Evolutionary conservation across 768 basidiomycete species (phyloP).

Genomic region (Leccinum subgranulosum): DNA sequence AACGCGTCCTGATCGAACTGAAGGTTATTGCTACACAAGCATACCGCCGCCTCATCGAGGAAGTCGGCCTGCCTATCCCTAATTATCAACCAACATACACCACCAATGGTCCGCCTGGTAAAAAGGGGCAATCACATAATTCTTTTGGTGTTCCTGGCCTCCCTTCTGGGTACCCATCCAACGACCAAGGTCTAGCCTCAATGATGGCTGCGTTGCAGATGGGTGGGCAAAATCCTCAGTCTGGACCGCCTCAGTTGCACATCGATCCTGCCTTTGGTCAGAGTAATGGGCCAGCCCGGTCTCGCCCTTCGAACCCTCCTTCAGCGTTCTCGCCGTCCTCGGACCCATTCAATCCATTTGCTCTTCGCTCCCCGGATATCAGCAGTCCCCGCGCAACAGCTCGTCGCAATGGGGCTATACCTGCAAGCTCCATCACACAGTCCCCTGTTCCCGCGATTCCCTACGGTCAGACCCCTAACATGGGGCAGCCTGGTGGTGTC

Average conservation of each 20-base stretch:
- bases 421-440: constrained; percentile 33
- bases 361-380: constrained; percentile 47
- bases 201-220: constrained; percentile 94
- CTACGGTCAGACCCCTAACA: constrained; percentile 63
- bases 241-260: constrained; percentile 70
- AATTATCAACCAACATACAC: constrained; percentile 82
- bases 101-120: constrained; percentile 53
- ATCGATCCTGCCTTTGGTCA: constrained; percentile 62
- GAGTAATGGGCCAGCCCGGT: constrained; percentile 41
- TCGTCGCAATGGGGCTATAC: constrained; percentile 42
- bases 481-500: constrained; percentile 54
- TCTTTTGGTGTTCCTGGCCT: constrained; percentile 70
- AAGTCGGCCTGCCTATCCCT: constrained; percentile 88
- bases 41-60: constrained; percentile 90
- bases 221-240: constrained; percentile 84
- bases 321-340: constrained; percentile 49
- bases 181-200: constrained; percentile 81
- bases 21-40: constrained; percentile 95
- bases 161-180: constrained; percentile 76
- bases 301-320: constrained; percentile 41
- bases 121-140: constrained; percentile 53
- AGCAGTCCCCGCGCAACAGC: constrained; percentile 47
- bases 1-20: constrained; percentile 84
- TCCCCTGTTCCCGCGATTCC: constrained; percentile 35
- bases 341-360: constrained; percentile 60